phyloP scores from a whole-genome alignment of 495 filamentous ascomycete genomes.

The Trichocladium uniseriatum region DNA sequence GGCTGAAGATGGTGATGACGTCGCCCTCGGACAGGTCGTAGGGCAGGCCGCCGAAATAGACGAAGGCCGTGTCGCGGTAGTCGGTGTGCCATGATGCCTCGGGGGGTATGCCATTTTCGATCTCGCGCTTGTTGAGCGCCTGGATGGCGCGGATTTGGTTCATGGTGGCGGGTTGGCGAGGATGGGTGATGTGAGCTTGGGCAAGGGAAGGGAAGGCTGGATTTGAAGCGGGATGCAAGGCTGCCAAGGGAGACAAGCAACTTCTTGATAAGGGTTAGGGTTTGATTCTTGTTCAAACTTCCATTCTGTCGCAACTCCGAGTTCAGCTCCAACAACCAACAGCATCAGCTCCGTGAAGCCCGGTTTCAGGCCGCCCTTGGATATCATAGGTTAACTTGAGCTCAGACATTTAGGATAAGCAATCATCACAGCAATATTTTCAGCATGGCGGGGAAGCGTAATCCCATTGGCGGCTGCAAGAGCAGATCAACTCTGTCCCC shows the following conservation, averaged over 20 bases:
- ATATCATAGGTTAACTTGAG: too few species aligned
- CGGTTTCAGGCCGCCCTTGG: too few species aligned
- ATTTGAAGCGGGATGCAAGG: conserved; percentile 1
- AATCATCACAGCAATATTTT: too few species aligned
- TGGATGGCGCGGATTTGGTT: conserved; percentile 88
- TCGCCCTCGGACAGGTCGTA: conserved; percentile 94
- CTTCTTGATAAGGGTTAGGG: conserved; percentile 5
- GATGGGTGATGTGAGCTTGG: background rate
- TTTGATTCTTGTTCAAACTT: background rate
- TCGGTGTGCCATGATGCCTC: conserved; percentile 95
- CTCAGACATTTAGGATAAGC: too few species aligned
- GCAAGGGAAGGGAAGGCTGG: conserved; percentile 7
- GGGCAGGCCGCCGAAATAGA: conserved; percentile 91
- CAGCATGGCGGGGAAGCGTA: too few species aligned
- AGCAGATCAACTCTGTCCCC: too few species aligned
- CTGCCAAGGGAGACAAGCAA: conserved; percentile 2
- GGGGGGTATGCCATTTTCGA: conserved; percentile 71
- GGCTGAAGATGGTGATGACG: conserved; percentile 92
- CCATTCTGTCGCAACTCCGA: too few species aligned
- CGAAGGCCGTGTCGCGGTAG: conserved; percentile 92
- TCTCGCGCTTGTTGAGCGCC: conserved; percentile 88
- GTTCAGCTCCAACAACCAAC: too few species aligned
- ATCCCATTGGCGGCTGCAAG: conserved; percentile 1
- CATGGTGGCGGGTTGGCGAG: conserved; percentile 44
- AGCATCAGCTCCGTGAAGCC: too few species aligned